These are phyloP conservation scores for Serendipita indica DNA, from an alignment of 768 basidiomycete genomes.

Conservation along the genomic window DNA sequence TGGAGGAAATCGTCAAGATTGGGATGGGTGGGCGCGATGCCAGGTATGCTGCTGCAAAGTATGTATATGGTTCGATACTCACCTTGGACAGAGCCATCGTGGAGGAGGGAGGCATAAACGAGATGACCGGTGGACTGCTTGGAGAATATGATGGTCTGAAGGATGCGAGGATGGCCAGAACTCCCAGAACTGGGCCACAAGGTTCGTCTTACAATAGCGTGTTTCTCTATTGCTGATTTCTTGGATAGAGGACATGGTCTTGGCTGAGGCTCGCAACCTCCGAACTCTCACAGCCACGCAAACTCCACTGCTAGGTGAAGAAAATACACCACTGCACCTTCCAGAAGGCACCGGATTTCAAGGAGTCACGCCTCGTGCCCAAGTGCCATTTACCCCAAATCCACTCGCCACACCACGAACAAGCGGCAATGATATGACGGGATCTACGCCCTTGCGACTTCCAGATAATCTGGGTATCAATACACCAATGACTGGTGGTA, in stretches of 20 bases:
- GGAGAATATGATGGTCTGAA: constrained; percentile 89
- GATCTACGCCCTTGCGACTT: constrained; percentile 74
- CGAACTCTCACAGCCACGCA: constrained; percentile 86
- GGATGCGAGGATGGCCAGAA: constrained; percentile 79
- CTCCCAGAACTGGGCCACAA: constrained; percentile 87
- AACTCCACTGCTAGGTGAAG: constrained; percentile 90
- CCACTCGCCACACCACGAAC: constrained; percentile 64
- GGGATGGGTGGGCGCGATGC: constrained; percentile 82
- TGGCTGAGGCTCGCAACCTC: constrained; percentile 89
- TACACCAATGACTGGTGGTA: constrained; percentile 37
- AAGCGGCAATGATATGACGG: constrained; percentile 26
- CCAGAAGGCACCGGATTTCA: constrained; percentile 78
- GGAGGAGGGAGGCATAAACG: constrained; percentile 57
- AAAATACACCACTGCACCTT: constrained; percentile 86
- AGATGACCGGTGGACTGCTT: constrained; percentile 59
- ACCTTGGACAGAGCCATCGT: constrained; percentile 38
- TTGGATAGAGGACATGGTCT: constrained; percentile 74
- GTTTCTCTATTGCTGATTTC: background rate
- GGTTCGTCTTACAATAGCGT: constrained; percentile 39
- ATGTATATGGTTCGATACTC: background rate
- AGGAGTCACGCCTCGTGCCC: constrained; percentile 85
- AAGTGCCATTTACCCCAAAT: constrained; percentile 87
- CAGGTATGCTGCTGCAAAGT: constrained; percentile 24
- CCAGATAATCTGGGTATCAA: constrained; percentile 92
- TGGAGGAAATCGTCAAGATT: constrained; percentile 98